Evolutionary conservation across 2,329 filamentous ascomycete species (phyloP).

Genomic region (Alternaria panax): DNA sequence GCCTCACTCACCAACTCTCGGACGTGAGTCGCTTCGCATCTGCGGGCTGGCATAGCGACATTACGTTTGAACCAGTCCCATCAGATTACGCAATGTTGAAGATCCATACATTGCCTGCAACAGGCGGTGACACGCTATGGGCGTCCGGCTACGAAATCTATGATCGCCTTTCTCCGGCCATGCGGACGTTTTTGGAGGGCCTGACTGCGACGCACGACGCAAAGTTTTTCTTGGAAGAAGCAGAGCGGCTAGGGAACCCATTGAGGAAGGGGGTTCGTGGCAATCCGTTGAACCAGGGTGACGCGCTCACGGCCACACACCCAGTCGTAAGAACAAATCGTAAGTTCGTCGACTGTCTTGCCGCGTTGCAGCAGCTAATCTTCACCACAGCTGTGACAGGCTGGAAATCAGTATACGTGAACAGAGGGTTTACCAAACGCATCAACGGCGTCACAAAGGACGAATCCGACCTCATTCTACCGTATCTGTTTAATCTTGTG

Average conservation of each 20-base stretch:
- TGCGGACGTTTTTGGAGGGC: slow-evolving; percentile 58
- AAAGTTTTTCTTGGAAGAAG: slow-evolving; percentile 41
- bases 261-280: slow-evolving; percentile 49
- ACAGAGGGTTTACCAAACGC: slow-evolving; percentile 43
- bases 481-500: slow-evolving; percentile 54
- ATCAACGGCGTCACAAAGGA: slow-evolving; percentile 57
- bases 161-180: slow-evolving; percentile 58
- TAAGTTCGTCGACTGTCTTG: slow-evolving; percentile 9
- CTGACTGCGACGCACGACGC: slow-evolving; percentile 56
- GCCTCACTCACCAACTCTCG: slow-evolving; percentile 54
- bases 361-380: not conserved
- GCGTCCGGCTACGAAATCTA: slow-evolving; percentile 56
- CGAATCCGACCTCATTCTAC: slow-evolving; percentile 55
- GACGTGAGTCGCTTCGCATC: slow-evolving; percentile 50
- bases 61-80: slow-evolving; percentile 52
- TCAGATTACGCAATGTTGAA: slow-evolving; percentile 52
- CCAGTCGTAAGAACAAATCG: slow-evolving; percentile 69
- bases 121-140: slow-evolving; percentile 49
- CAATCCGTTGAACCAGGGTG: slow-evolving; percentile 63
- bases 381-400: slow-evolving; percentile 61
- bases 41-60: slow-evolving; percentile 62
- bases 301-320: slow-evolving; percentile 60
- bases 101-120: slow-evolving; percentile 44
- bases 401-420: slow-evolving; percentile 60
- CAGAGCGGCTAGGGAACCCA: slow-evolving; percentile 36